Evolutionary conservation across 257 asterid species (phyloP), one percentile per base, ranked within the genome.

Genomic region (Lantana camara): DNA sequence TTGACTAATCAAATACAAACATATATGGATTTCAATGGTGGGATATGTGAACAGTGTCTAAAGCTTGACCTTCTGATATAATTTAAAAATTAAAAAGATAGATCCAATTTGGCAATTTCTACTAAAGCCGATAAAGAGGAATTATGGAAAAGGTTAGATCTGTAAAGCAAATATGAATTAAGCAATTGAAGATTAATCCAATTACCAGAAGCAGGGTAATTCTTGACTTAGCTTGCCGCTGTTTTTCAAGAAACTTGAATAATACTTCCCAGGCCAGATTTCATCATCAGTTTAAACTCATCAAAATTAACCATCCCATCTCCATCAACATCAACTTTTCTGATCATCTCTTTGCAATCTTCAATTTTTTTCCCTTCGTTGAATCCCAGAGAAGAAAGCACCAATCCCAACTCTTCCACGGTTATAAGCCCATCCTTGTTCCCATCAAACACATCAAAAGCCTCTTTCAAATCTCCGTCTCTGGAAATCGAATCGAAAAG

Each of bases 271-370:
- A 70, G 23, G 0, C 95, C 93, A 64, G 55, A 29, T 66, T 41
- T 83, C 96, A 88, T 90, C 97, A 90, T 90, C 69, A 8, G 66
- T 75, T 84, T 85, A 66, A 90, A 90, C 75, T 88, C 95, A 44
- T 84, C 86, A 69, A 85, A 83, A 38, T 80, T 80, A 4, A 87
- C 95, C 97, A 81, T 90, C 0, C 96, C 96, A 88, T 90, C 97
- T 50, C 97, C 95, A 80, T 90, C 95, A 17, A 82, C 54, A 41
- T 90, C 97, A 16, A 90, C 96, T 11, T 81, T 80, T 35, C 74
- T 75, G 34, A 90, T 90, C 97, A 90, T 90, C 62, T 88, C 96
- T 21, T 77, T 71, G 62, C 97, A 90, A 27, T 70, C 87, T 19
- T 90, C 93, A 21, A 85, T 19, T 69, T 63, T 82, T 32, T 64